Evolutionary conservation across 257 asterid species (phyloP).

Genomic region (Primulina eburnea): DNA sequence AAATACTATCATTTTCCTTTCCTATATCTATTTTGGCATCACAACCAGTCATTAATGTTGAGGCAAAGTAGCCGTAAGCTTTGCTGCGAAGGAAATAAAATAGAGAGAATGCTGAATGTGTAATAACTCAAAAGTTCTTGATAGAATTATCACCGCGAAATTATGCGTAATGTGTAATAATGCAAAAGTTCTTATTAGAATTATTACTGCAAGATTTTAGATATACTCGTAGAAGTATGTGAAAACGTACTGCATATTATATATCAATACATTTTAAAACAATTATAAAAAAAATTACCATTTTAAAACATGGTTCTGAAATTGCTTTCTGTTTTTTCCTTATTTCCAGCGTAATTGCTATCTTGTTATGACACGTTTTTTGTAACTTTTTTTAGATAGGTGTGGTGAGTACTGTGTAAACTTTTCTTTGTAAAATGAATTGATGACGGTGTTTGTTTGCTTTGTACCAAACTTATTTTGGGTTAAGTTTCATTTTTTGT

Average conservation of each 20-base stretch:
- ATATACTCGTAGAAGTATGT: background rate
- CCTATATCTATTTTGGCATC: background rate
- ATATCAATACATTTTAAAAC: background rate
- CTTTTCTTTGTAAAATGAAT: background rate
- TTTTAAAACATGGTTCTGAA: background rate
- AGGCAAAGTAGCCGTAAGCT: background rate
- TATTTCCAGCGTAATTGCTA: background rate
- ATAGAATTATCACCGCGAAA: background rate
- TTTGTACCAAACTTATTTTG: constrained; percentile 3
- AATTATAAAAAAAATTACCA: background rate
- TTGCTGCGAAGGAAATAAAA: background rate
- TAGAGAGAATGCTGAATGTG: background rate
- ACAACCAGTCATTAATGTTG: background rate
- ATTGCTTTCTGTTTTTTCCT: background rate
- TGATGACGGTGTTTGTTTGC: constrained; percentile 17
- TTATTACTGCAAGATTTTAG: background rate
- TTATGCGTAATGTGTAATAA: background rate
- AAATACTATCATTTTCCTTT: background rate
- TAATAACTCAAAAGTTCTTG: background rate
- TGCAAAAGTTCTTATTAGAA: background rate
- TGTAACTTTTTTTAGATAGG: background rate
- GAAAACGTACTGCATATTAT: too few relatives aligned
- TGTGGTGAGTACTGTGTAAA: background rate
- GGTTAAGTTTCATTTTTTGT: constrained; percentile 19
- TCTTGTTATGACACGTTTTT: background rate